phyloP scores from a whole-genome alignment of 352 stramenopile species.

The Lagenidium sp. region DNA sequence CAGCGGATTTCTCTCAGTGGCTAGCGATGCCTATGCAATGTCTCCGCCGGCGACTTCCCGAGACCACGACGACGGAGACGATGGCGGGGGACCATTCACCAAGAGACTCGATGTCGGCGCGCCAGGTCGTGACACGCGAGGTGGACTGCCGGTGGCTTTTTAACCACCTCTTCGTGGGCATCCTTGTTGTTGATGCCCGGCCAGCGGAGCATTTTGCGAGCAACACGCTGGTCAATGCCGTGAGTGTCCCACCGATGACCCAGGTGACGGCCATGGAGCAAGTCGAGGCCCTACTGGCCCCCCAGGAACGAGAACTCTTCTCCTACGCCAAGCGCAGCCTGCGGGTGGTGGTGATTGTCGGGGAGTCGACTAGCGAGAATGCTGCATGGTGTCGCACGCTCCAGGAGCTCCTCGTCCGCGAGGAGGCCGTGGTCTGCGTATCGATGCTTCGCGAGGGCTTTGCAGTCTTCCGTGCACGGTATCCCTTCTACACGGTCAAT shows the following conservation, averaged over 20 bases:
- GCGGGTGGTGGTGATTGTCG: constrained; percentile 73
- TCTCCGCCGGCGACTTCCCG: too few species aligned
- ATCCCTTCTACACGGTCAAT: constrained; percentile 78
- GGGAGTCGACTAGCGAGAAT: constrained; percentile 7
- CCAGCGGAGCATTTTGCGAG: constrained; percentile 40
- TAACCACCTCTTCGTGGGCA: constrained; percentile 74
- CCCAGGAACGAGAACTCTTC: constrained; percentile 67
- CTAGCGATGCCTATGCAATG: too few species aligned
- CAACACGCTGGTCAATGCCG: constrained; percentile 65
- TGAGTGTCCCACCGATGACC: constrained; percentile 56
- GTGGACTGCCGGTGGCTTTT: constrained; percentile 82
- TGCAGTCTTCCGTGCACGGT: constrained; percentile 76
- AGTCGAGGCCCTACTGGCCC: constrained; percentile 37
- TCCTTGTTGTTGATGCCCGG: constrained; percentile 73
- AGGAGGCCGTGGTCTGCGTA: constrained; percentile 67
- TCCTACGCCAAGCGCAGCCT: constrained; percentile 67
- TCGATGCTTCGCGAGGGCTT: constrained; percentile 75
- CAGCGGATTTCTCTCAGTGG: too few species aligned
- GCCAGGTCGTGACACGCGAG: constrained; percentile 45
- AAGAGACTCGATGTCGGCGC: constrained; percentile 31
- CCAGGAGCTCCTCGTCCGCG: constrained; percentile 55
- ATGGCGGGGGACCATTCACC: too few species aligned
- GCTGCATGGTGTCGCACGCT: constrained; percentile 48
- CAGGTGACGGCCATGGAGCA: constrained; percentile 34
- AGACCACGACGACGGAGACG: too few species aligned